phyloP scores from a whole-genome alignment of 2,329 filamentous ascomycete genomes.

The Trichophyton schoenleinii region DNA sequence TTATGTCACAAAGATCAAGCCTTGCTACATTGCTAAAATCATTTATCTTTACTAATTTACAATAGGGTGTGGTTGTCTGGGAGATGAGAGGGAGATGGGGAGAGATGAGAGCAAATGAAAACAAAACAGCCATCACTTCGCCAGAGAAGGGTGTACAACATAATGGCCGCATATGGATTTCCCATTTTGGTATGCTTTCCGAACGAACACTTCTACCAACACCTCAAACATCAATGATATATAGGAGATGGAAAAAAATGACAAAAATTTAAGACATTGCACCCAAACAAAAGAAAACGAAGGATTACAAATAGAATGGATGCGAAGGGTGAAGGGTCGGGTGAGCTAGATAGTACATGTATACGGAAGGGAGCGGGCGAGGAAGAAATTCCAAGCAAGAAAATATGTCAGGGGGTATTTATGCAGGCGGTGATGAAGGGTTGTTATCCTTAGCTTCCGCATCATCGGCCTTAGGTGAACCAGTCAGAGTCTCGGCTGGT shows the following conservation, averaged over 20 bases:
- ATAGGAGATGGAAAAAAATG: background rate
- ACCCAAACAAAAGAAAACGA: slow-evolving; percentile 4
- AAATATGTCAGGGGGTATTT: background rate
- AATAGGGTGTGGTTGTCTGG: background rate
- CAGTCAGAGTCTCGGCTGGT: slow-evolving; percentile 7
- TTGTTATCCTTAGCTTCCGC: background rate
- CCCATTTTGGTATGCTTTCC: slow-evolving; percentile 4
- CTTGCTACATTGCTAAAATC: background rate
- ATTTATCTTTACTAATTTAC: slow-evolving; percentile 4
- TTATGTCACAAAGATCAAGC: background rate
- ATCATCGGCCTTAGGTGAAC: slow-evolving; percentile 1
- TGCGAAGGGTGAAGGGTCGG: slow-evolving; percentile 3
- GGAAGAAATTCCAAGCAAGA: background rate
- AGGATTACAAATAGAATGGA: slow-evolving; percentile 1
- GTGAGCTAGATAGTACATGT: slow-evolving; percentile 7
- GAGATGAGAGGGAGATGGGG: slow-evolving; percentile 11
- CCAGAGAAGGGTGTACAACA: background rate
- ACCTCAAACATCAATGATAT: slow-evolving; percentile 2
- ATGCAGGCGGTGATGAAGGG: background rate
- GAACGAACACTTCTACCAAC: background rate
- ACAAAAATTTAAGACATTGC: background rate
- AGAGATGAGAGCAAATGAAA: slow-evolving; percentile 19
- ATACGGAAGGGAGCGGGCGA: background rate
- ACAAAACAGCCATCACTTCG: background rate
- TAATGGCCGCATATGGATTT: slow-evolving; percentile 1